Percentiles rank a stretch among this genome's conserved stretches.
phyloP scores from a whole-genome alignment of 352 stramenopile genomes.

The Phytophthora foliorum region DNA sequence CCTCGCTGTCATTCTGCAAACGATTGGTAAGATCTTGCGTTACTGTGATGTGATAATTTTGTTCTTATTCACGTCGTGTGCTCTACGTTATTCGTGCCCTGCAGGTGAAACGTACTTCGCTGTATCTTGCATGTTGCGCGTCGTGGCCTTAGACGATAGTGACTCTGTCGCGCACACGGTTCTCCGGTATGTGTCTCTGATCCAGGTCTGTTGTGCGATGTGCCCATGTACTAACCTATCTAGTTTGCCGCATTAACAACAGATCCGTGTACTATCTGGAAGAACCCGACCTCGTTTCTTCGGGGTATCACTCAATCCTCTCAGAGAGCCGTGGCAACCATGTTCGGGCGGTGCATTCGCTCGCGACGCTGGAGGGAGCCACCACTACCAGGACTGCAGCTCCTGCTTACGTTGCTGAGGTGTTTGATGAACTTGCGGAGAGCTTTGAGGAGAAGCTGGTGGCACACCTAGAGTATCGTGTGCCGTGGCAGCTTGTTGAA shows the following conservation, averaged over 20 bases:
- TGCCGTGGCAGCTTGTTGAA: conserved; percentile 83
- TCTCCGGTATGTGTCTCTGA: conserved; percentile 48
- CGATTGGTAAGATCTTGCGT: conserved; percentile 44
- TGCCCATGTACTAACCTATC: neutral
- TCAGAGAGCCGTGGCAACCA: conserved; percentile 42
- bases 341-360: conserved; percentile 67
- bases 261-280: conserved; percentile 74
- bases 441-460: conserved; percentile 88
- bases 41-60: neutral
- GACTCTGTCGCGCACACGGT: conserved; percentile 85
- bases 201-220: neutral
- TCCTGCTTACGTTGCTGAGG: conserved; percentile 72
- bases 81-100: neutral
- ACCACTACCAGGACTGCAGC: conserved; percentile 61
- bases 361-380: conserved; percentile 68
- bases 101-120: conserved; percentile 77
- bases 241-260: conserved; percentile 12
- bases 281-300: conserved; percentile 63
- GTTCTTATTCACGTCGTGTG: neutral
- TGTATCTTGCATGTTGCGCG: conserved; percentile 71
- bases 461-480: conserved; percentile 79
- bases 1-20: conserved; percentile 79
- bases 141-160: conserved; percentile 68
- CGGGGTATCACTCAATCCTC: conserved; percentile 63
- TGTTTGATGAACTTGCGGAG: conserved; percentile 85